These are phyloP conservation scores for Asterionellopsis glacialis DNA, from an alignment of 108 stramenopile genomes.

Conservation along the genomic window DNA sequence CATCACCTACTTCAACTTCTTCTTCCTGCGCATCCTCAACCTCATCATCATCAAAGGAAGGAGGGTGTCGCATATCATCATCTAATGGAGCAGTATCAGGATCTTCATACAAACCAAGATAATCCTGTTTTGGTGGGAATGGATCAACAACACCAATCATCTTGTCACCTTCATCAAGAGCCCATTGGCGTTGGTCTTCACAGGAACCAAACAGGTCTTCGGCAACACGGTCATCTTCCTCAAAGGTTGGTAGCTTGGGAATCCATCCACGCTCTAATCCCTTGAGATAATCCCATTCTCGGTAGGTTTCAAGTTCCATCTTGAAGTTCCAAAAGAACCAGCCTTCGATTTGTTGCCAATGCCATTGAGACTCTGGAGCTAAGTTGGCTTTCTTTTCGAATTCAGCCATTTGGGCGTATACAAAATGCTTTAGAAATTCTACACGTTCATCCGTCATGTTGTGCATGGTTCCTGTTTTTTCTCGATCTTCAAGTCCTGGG, in stretches of 20 bases:
- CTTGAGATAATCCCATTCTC: conserved; percentile 70
- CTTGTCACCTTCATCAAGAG: too few species aligned
- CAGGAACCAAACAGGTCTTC: conserved; percentile 44
- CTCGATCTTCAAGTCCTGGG: conserved; percentile 19
- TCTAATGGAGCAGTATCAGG: too few species aligned
- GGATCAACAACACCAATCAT: too few species aligned
- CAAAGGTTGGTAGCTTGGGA: conserved; percentile 24
- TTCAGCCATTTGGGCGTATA: conserved; percentile 60
- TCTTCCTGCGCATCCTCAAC: too few species aligned
- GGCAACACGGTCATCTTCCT: background rate
- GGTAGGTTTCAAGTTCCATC: conserved; percentile 48
- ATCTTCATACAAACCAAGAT: too few species aligned
- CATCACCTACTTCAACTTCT: too few species aligned
- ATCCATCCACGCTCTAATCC: conserved; percentile 69
- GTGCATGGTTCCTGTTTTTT: conserved; percentile 26
- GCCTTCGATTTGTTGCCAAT: conserved; percentile 11
- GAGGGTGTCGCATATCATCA: too few species aligned
- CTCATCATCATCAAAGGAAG: too few species aligned
- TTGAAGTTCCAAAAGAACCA: conserved; percentile 77
- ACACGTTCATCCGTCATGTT: conserved; percentile 27
- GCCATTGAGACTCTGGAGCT: too few species aligned
- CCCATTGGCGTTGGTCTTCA: conserved; percentile 11
- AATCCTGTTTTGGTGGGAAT: too few species aligned
- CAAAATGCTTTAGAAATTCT: conserved; percentile 53
- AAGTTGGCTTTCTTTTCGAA: conserved; percentile 33